Conservation (phyloP, 1,139 yeast species). For the Suzukiozyma palmioleophila region DNA sequence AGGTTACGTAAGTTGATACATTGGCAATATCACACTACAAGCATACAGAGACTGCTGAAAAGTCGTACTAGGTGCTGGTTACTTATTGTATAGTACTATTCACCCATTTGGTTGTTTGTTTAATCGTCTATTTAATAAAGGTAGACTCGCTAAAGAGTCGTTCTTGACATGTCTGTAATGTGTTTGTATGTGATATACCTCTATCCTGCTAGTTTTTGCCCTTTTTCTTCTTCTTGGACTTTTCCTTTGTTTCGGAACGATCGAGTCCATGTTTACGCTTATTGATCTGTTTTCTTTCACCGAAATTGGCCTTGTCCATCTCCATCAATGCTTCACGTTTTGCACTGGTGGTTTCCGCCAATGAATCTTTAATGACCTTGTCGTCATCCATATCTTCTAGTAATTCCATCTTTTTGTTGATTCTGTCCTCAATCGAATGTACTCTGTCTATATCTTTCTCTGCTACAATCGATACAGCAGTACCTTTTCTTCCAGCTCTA, state of each 20-base stretch:
- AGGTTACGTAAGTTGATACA: slow-evolving; percentile 22
- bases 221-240: slow-evolving; percentile 5
- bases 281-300: slow-evolving; percentile 54
- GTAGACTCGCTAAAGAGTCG: too few relatives aligned
- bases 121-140: too few relatives aligned
- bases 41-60: too few relatives aligned
- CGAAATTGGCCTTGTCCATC: slow-evolving; percentile 88
- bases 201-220: too few relatives aligned
- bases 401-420: slow-evolving; percentile 70
- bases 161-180: too few relatives aligned
- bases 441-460: slow-evolving; percentile 82
- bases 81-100: too few relatives aligned
- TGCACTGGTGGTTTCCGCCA: slow-evolving; percentile 70
- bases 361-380: slow-evolving; percentile 64
- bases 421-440: slow-evolving; percentile 81
- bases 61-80: too few relatives aligned
- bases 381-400: slow-evolving; percentile 71
- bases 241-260: slow-evolving; percentile 3
- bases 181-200: too few relatives aligned
- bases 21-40: too few relatives aligned
- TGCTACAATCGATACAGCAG: slow-evolving; percentile 62
- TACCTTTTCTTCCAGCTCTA: slow-evolving; percentile 84
- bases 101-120: too few relatives aligned
- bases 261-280: slow-evolving; percentile 38
- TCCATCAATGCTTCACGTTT: slow-evolving; percentile 88